Percentiles rank a stretch among this genome's conserved stretches.
Evolutionary conservation across 495 filamentous ascomycete genomes (phyloP).

Genomic region (Neurospora hispaniola): DNA sequence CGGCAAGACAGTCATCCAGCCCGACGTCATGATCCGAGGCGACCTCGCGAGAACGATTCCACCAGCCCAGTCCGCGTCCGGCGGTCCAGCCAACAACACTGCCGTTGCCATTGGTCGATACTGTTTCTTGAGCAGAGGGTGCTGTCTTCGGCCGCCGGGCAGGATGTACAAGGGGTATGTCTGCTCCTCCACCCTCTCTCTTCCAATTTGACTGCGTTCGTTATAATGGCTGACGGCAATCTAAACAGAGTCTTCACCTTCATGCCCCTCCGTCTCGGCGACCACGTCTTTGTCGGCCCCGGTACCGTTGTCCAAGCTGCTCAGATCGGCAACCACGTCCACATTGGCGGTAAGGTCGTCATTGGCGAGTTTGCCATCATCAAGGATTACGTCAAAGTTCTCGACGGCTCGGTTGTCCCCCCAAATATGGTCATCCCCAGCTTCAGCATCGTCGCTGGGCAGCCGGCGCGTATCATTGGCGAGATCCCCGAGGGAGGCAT

Average conservation of each 20-base stretch:
- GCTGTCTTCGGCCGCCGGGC: conserved; percentile 65
- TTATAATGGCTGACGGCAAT: not conserved
- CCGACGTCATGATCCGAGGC: conserved; percentile 83
- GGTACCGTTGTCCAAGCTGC: conserved; percentile 67
- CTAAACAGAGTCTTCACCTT: conserved; percentile 48
- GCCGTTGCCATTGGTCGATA: conserved; percentile 83
- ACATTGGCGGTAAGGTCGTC: conserved; percentile 62
- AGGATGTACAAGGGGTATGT: conserved; percentile 56
- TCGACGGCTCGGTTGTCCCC: conserved; percentile 74
- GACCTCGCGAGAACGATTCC: conserved; percentile 58
- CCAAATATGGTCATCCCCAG: conserved; percentile 84
- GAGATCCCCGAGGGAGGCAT: conserved; percentile 72
- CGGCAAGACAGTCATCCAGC: conserved; percentile 87
- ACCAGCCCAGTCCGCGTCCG: conserved; percentile 22
- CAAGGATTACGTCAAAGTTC: conserved; percentile 77
- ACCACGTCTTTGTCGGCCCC: conserved; percentile 81
- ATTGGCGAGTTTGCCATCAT: conserved; percentile 80
- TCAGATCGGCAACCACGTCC: conserved; percentile 67
- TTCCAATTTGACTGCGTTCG: not conserved
- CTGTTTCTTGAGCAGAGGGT: conserved; percentile 67
- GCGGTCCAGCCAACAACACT: conserved; percentile 38
- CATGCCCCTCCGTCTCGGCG: conserved; percentile 80
- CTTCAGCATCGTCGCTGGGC: conserved; percentile 74
- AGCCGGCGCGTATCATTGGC: conserved; percentile 71
- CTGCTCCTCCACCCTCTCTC: not conserved